These are phyloP conservation scores for Solanum clarkiae DNA, from an alignment of 257 asterid genomes.

Conservation along the genomic window DNA sequence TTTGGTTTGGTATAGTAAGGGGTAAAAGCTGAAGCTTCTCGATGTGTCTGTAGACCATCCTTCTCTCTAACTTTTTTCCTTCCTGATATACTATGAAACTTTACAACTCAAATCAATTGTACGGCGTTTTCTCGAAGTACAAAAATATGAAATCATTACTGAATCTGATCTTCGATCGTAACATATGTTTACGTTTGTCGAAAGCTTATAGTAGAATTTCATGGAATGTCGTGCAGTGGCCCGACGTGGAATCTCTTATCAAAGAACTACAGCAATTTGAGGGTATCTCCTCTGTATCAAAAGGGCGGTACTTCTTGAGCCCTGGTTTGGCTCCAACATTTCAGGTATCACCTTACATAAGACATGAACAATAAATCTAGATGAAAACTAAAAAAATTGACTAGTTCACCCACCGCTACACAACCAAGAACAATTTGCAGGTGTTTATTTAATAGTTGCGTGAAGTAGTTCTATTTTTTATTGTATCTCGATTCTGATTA, in stretches of 20 bases:
- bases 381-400: neutral
- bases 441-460: neutral
- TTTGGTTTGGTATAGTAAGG: neutral
- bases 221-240: conserved; percentile 41
- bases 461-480: neutral
- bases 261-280: conserved; percentile 50
- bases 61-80: neutral
- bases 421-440: neutral
- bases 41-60: neutral
- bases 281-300: conserved; percentile 74
- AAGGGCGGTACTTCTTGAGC: conserved; percentile 78
- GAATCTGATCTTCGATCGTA: neutral
- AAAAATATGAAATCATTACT: neutral
- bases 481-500: neutral
- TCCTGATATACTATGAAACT: neutral
- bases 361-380: neutral
- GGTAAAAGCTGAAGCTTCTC: neutral
- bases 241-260: conserved; percentile 74
- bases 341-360: conserved; percentile 38
- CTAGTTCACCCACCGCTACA: neutral
- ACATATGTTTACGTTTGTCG: neutral
- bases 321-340: conserved; percentile 97
- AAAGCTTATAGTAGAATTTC: neutral
- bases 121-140: neutral
- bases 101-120: neutral